These are phyloP conservation scores for Tinospora cordifolia DNA, from an alignment of 164 flowering plant species.

Conservation along the genomic window DNA sequence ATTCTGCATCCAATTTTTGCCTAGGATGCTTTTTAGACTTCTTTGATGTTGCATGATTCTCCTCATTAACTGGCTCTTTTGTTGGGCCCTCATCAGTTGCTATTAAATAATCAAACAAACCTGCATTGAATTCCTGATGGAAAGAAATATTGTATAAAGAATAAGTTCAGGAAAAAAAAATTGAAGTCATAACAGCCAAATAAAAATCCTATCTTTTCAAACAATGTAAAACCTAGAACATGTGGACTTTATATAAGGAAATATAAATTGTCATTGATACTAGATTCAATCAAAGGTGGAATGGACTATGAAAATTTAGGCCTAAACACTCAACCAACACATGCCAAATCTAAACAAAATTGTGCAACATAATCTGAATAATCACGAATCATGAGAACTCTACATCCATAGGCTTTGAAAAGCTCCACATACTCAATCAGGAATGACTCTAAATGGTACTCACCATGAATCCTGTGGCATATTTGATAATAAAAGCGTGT, in stretches of 20 bases:
- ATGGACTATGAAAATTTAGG: neutral
- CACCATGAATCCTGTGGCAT: neutral
- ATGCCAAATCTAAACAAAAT: neutral
- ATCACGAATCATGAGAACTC: neutral
- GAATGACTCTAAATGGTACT: neutral
- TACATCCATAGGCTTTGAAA: neutral
- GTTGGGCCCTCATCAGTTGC: slow-evolving; percentile 69
- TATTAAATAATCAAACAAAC: slow-evolving; percentile 87
- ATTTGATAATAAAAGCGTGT: neutral
- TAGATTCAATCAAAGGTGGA: neutral
- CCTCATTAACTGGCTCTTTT: slow-evolving; percentile 37
- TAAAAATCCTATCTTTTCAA: neutral
- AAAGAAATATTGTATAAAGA: neutral
- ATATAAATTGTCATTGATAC: neutral
- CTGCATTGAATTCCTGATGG: slow-evolving; percentile 88
- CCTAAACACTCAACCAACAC: neutral
- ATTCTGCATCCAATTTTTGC: slow-evolving; percentile 68
- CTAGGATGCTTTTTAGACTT: slow-evolving; percentile 51
- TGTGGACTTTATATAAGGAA: neutral
- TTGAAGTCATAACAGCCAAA: neutral
- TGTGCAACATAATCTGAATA: neutral
- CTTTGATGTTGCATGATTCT: slow-evolving; percentile 25
- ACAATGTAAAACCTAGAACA: neutral
- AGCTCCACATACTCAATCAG: neutral
- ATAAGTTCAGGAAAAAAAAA: neutral